Base-by-base conservation (phyloP, 2,329 filamentous ascomycete species). In the Aspergillus tubingensis region DNA sequence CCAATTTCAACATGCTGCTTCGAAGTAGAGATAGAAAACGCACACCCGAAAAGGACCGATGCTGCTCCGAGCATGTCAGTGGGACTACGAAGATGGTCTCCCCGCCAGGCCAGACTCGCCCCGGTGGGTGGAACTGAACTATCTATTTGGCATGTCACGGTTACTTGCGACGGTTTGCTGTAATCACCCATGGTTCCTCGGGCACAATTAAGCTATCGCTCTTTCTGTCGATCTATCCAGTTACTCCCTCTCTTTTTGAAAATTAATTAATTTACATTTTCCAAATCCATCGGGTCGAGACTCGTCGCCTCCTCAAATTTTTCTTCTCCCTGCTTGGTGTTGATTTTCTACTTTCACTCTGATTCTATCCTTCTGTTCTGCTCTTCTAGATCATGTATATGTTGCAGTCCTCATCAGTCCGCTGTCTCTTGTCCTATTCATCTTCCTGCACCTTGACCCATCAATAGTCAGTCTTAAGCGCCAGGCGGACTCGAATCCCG, bases 271-370 rank as follows among this genome's bases (percentile, higher is more conserved):
- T 50, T 30, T 17, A 5, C 27, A 17, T 50, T 50, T 50, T 17
- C 41, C 32, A 15, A 50, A 30, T 30, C 25, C 25, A 27, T 3
- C 17, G 25, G 47, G 47, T 50, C 47, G 47, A 50, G 23, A 30
- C 25, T 30, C 39, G 30, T 19, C 25, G 62, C 62, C 36, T 62
- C 53, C 54, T 25, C 43, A 25, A 59, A 54, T 55, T 48, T 49
- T 50, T 59, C 54, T 52, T 13, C 38, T 61, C 50, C 56, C 57
- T 44, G 27, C 23, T 51, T 49, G 54, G 54, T 57, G 15, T 49
- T 38, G 27, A 32, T 48, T 30, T 58, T 36, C 39, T 57, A 53
- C 50, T 50, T 41, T 38, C 23, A 41, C 32, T 36, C 5, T 32
- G 21, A 25, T 48, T 30, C 53, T 39, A 41, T 56, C 54, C 48